Evolutionary conservation across 2,329 filamentous ascomycete species (phyloP).

Genomic region (Microdochium paspali): DNA sequence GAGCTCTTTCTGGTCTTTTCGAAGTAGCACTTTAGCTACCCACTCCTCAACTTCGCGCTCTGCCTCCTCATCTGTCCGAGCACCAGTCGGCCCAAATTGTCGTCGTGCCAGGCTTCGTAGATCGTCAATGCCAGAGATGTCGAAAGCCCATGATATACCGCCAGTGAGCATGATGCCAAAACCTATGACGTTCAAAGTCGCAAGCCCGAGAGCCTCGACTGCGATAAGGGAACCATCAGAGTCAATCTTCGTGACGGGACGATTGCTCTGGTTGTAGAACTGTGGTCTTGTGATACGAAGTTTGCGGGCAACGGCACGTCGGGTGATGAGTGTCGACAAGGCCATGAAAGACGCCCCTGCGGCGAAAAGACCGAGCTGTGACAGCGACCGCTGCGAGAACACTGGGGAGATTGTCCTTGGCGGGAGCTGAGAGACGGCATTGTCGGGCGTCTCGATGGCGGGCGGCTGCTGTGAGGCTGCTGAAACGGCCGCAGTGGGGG

Average conservation of each 20-base stretch:
- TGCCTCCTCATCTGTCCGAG: constrained; percentile 34
- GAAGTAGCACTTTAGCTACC: constrained; percentile 49
- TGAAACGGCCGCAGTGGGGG: constrained; percentile 1
- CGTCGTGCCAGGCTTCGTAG: constrained; percentile 42
- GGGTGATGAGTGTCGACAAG: constrained; percentile 61
- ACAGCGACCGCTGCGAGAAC: constrained; percentile 38
- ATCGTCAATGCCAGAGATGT: constrained; percentile 63
- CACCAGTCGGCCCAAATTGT: constrained; percentile 22
- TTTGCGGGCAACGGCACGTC: constrained; percentile 59
- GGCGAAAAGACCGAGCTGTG: constrained; percentile 61
- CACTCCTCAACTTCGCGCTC: constrained; percentile 54
- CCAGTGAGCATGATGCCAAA: constrained; percentile 68
- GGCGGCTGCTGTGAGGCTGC: neutral
- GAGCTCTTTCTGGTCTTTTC: constrained; percentile 36
- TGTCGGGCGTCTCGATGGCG: neutral
- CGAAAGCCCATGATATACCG: constrained; percentile 65
- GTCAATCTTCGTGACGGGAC: constrained; percentile 26
- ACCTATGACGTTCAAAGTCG: constrained; percentile 75
- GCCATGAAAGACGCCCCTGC: constrained; percentile 68
- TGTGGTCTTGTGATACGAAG: constrained; percentile 52
- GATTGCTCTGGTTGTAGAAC: constrained; percentile 60
- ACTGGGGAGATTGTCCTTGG: constrained; percentile 8
- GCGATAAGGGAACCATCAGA: constrained; percentile 65
- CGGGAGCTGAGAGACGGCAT: neutral
- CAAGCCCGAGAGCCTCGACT: constrained; percentile 72